phyloP scores from a whole-genome alignment of 192 early-diverging fungal species.

The Obelidium mucronatum region DNA sequence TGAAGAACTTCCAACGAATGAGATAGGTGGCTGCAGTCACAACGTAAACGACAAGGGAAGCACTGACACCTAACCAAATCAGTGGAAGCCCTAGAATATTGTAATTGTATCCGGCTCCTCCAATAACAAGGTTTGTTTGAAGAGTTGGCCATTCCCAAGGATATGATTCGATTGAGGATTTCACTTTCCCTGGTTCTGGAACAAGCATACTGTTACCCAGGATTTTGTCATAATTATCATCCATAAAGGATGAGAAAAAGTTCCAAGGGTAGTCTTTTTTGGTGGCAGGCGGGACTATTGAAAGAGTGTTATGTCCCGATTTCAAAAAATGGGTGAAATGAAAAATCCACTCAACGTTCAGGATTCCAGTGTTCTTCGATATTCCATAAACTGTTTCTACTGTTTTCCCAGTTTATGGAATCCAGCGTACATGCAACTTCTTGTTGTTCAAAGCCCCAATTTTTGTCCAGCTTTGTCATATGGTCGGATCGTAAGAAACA shows the following conservation, averaged over 20 bases:
- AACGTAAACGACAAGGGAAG: conserved; percentile 59
- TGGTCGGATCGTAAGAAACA: conserved; percentile 81
- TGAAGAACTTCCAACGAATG: conserved; percentile 55
- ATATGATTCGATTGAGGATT: conserved; percentile 73
- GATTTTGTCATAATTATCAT: conserved; percentile 95
- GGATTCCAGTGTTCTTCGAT: conserved; percentile 87
- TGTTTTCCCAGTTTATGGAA: conserved; percentile 49
- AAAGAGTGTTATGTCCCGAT: not conserved
- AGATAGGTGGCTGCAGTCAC: conserved; percentile 56
- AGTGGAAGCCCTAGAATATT: conserved; percentile 91
- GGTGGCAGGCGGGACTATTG: conserved; percentile 73
- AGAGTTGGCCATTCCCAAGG: conserved; percentile 92
- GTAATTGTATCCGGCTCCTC: conserved; percentile 90
- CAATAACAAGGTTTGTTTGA: conserved; percentile 88
- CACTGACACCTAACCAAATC: conserved; percentile 82
- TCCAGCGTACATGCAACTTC: conserved; percentile 83
- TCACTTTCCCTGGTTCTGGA: conserved; percentile 89
- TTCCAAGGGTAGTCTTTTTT: conserved; percentile 68
- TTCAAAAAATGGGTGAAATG: not conserved
- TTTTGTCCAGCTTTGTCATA: conserved; percentile 43
- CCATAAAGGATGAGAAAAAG: conserved; percentile 85
- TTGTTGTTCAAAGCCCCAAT: conserved; percentile 96
- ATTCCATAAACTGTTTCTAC: conserved; percentile 83
- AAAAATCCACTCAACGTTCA: conserved; percentile 52
- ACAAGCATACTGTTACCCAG: conserved; percentile 93